Evolutionary conservation across 371 early-diverging fungal genomes (phyloP).

Genomic region (Synchytrium microbalum): DNA sequence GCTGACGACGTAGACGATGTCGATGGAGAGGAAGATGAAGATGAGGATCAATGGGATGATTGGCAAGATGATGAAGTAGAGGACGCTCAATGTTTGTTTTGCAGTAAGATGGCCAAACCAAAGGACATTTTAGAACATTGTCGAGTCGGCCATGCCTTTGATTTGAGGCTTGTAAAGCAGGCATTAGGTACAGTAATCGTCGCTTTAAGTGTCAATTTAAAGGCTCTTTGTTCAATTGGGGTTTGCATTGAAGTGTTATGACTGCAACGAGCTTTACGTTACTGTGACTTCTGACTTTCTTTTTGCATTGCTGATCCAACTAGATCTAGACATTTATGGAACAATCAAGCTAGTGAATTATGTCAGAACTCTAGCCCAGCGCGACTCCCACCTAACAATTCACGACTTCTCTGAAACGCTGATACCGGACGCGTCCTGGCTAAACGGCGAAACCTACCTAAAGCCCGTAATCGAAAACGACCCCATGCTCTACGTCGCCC

Average conservation of each 20-base stretch:
- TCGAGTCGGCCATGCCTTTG: constrained; percentile 54
- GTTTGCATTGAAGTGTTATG: not conserved
- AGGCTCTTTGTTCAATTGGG: not conserved
- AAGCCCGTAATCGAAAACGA: constrained; percentile 76
- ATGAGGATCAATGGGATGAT: constrained; percentile 53
- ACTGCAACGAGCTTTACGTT: not conserved
- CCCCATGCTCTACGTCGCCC: constrained; percentile 50
- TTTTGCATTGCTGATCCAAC: too few species aligned
- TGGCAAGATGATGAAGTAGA: constrained; percentile 71
- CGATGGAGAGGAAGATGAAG: constrained; percentile 1
- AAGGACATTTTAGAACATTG: constrained; percentile 58
- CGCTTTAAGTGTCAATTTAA: not conserved
- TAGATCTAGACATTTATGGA: constrained; percentile 73
- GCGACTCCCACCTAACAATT: not conserved
- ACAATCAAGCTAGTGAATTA: constrained; percentile 81
- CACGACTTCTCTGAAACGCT: not conserved
- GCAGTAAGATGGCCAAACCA: constrained; percentile 40
- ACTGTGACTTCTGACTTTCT: too few species aligned
- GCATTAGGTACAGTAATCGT: constrained; percentile 7
- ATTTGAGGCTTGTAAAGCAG: constrained; percentile 37
- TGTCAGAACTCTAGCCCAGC: constrained; percentile 40
- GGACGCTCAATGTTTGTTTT: constrained; percentile 61
- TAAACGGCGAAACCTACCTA: constrained; percentile 64
- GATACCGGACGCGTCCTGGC: constrained; percentile 31
- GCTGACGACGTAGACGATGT: too few species aligned